Base-by-base conservation (phyloP, 1,139 yeast species). In the Sugiyamaella xylanicola region DNA sequence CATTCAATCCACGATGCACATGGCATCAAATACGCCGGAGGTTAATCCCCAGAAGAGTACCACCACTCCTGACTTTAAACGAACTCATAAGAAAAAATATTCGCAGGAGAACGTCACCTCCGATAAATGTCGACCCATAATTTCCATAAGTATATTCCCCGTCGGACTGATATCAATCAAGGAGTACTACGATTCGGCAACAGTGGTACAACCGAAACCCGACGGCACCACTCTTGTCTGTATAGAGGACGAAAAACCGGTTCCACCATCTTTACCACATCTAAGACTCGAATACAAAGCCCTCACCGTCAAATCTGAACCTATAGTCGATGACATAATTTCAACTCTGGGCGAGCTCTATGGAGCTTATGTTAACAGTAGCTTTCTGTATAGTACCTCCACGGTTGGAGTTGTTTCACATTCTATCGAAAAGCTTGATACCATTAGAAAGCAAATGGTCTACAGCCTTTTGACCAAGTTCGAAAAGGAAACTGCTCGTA, bases 361-460 rank as follows among this genome's bases (percentile, higher is more conserved):
- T 57, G 63, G 66, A 48, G 63, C 67, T 46, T 70, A 66, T 55
- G 63, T 70, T 17, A 67, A 63, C 55, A 66, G 64, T 42, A 65
- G 67, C 59, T 68, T 68, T 52, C 59, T 68, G 20, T 59, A 65
- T 48, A 75, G 73, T 49, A 77, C 74, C 65, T 66, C 71, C 22
- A 67, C 70, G 19, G 77, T 72, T 13, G 63, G 63, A 47, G 63
- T 68, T 2, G 59, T 73, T 51, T 62, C 66, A 46, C 63, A 62
- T 39, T 61, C 67, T 25, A 66, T 70, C 52, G 71, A 79, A 55
- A 82, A 83, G 53, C 77, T 90, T 62, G 85, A 86, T 64, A 84
- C 82, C 56, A 78, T 84, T 41, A 77, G 93, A 67, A 73, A 86
- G 61, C 81, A 81, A 65, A 75, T 89, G 60, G 70, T 76, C 37